These are phyloP conservation scores for Pontederia crassipes DNA, from an alignment of 176 grass and related monocot genomes.

Conservation along the genomic window DNA sequence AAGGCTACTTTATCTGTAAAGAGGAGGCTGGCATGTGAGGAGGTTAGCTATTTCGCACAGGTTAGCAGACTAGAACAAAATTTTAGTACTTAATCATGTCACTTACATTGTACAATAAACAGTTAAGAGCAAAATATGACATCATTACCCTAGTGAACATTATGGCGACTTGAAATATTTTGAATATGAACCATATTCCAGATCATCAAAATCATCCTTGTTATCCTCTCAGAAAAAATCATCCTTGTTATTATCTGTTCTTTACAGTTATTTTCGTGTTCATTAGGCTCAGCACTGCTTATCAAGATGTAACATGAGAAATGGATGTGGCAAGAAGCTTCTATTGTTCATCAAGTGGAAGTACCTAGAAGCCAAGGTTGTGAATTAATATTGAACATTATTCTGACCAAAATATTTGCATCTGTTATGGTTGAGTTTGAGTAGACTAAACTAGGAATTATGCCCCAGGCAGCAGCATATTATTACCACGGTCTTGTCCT, in stretches of 20 bases:
- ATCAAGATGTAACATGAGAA: conserved; percentile 64
- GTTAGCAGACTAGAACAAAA: conserved; percentile 19
- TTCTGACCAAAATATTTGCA: neutral
- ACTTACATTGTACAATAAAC: neutral
- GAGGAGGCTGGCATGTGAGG: conserved; percentile 84
- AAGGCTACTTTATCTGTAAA: conserved; percentile 93
- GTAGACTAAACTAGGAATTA: conserved; percentile 11
- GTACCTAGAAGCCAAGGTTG: conserved; percentile 90
- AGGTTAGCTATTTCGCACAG: conserved; percentile 81
- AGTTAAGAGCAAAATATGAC: neutral
- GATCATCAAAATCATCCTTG: neutral
- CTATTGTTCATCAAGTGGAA: conserved; percentile 91
- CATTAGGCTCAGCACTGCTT: conserved; percentile 75
- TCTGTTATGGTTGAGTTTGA: conserved; percentile 7
- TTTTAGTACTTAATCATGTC: neutral
- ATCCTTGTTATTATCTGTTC: neutral
- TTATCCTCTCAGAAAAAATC: neutral
- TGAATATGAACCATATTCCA: neutral
- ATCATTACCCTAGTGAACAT: too few relatives aligned
- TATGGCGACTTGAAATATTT: too few relatives aligned
- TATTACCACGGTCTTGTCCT: conserved; percentile 80
- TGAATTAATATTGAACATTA: conserved; percentile 1
- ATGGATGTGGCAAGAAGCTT: conserved; percentile 79
- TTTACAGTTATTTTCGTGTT: conserved; percentile 18
- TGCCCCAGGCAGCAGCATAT: conserved; percentile 65